Base-by-base conservation (phyloP, 345 rosid species). In the Microcos paniculata region DNA sequence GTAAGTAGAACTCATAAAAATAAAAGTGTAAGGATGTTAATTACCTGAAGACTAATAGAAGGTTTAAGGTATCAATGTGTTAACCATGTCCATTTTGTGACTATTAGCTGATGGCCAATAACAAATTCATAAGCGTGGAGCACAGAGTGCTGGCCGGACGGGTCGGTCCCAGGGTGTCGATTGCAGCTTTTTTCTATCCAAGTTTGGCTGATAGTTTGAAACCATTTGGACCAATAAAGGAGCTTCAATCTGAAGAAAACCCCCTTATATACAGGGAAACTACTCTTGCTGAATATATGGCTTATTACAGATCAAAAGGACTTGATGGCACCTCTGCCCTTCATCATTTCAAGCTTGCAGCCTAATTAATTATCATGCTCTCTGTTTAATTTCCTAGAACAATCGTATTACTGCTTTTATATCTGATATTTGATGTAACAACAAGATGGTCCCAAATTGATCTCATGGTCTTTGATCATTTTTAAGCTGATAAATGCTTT, bases 181-280 rank as follows among this genome's bases (percentile, higher is more conserved):
- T 62, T 35, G 26, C 26, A 21, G 11, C 26, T 1, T 62, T 35
- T 38, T n/a, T 4, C 48, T 38, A 33, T 62, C 46, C 48, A 18
- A 30, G 38, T 59, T 28, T 40, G 8, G 68, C 28, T 14, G 10
- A 35, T 10, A 42, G 6, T 23, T 16, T 18, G 55, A 67, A 31
- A 4, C 55, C 10, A 67, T 67, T 43, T 67, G 55, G 38, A 4
- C 55, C 55, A 4, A 67, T 67, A 13, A 24, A 67, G 30, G 71
- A 67, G 55, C 55, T 45, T 23, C 24, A 40, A 24, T 67, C 55
- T 24, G 56, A 67, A 67, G 55, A 67, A 45, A 67, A 43, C 33
- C 71, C 23, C 4, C 23, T 35, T 8, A 26, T 2, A 24, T 67
- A 67, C 71, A 43, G 71, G 38, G 71, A 67, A 67, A 45, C 21